Conservation (phyloP, 2,329 filamentous ascomycete genomes). For the Colletotrichum siamense region DNA sequence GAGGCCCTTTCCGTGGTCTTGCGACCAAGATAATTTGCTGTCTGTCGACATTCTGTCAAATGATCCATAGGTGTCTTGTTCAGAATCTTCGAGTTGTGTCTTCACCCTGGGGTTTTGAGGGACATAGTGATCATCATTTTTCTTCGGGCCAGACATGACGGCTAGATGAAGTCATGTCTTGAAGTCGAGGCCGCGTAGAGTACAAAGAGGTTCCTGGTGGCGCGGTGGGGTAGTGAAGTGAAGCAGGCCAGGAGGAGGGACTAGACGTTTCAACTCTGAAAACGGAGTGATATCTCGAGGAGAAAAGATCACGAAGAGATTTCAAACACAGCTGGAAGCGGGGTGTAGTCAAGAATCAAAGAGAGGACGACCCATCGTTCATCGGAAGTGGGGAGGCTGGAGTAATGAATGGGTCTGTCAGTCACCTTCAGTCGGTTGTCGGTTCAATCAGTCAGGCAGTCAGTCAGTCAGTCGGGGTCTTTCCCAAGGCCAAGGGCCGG, state of each 20-base stretch:
- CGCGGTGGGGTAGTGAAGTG: neutral
- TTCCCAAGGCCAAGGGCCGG: neutral
- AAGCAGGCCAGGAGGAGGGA: neutral
- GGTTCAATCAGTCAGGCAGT: neutral
- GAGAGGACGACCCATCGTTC: neutral
- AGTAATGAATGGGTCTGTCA: neutral
- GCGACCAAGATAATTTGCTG: conserved; percentile 26
- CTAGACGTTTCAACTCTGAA: neutral
- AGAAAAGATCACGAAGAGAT: neutral
- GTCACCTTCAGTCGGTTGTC: neutral
- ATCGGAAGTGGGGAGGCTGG: conserved; percentile 5
- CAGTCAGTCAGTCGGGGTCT: neutral
- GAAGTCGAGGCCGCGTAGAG: neutral
- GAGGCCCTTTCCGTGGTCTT: conserved; percentile 17
- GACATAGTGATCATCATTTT: conserved; percentile 22
- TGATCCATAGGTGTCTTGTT: conserved; percentile 28
- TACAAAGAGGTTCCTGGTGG: neutral
- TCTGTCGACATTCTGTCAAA: conserved; percentile 30
- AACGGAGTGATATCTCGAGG: neutral
- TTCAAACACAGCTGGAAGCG: neutral
- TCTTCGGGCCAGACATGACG: conserved; percentile 25
- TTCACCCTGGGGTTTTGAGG: conserved; percentile 28
- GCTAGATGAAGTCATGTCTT: conserved; percentile 2
- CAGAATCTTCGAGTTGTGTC: conserved; percentile 24
- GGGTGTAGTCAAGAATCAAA: neutral